phyloP scores from a whole-genome alignment of 1,139 yeast genomes.

The Eremothecium cymbalariae region DNA sequence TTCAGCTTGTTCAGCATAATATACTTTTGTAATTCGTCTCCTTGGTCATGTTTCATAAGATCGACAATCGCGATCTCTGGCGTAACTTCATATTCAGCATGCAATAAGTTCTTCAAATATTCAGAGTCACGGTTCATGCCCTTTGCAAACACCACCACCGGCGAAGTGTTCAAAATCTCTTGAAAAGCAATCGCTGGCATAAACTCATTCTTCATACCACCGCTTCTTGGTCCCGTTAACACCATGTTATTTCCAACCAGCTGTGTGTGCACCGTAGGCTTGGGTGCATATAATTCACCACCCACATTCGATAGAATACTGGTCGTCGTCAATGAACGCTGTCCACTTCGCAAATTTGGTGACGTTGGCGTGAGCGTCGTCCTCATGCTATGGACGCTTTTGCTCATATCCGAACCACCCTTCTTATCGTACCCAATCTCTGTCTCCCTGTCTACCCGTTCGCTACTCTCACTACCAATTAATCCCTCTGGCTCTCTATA shows the following conservation, averaged over 20 bases:
- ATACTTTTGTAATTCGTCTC: slow-evolving; percentile 44
- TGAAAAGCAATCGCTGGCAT: slow-evolving; percentile 14
- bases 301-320: too few species aligned
- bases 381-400: too few species aligned
- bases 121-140: slow-evolving; percentile 38
- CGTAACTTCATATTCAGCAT: slow-evolving; percentile 50
- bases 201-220: background rate
- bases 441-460: too few species aligned
- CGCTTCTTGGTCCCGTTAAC: background rate
- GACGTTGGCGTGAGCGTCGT: too few species aligned
- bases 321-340: background rate
- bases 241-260: too few species aligned
- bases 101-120: slow-evolving; percentile 50
- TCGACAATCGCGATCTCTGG: slow-evolving; percentile 67
- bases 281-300: too few species aligned
- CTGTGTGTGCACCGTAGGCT: too few species aligned
- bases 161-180: slow-evolving; percentile 19
- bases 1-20: slow-evolving; percentile 23
- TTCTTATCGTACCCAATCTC: too few species aligned
- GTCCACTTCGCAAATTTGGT: too few species aligned
- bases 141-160: slow-evolving; percentile 19
- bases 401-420: too few species aligned
- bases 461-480: too few species aligned
- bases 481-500: too few species aligned
- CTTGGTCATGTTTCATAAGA: slow-evolving; percentile 58